Base-by-base conservation (phyloP, 352 stramenopile species). In the Globisporangium irregulare region DNA sequence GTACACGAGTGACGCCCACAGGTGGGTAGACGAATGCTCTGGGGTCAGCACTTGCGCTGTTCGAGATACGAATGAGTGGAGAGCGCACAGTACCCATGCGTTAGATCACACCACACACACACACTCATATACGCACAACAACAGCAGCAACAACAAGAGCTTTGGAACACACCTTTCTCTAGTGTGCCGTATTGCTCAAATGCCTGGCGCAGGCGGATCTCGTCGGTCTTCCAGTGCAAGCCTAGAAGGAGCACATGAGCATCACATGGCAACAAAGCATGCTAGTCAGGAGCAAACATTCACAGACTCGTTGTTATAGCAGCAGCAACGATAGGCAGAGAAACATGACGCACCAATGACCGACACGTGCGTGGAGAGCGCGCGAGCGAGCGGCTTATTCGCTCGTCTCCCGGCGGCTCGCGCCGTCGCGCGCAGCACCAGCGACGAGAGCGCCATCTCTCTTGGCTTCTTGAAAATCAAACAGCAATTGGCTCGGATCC, bases 151-250 rank as follows among this genome's bases (percentile, higher is more conserved):
- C 27, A 60, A 6, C 20, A 32, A 41, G 7, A 25, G 14, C 7
- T 9, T 9, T 60, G 18, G 18, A 22, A 24, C 58, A 57, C 24
- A 87, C 79, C 74, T 67, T 85, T 68, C 56, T 93, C 75, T 8
- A 93, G 72, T 27, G 69, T 82, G 29, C 86, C 86, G 54, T 79
- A 92, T 5, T 24, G 51, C 1, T 64, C 60, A 67, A 93, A 93
- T 25, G 79, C 79, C 61, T 90, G 54, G 6, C 76, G 82, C 63
- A 94, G 66, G 29, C 81, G 81, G 64, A 76, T 85, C 70, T 92
- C 80, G 63, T 94, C 86, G 55, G 86, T 94, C 79, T 91, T 93
- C 85, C 80, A 91, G 74, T 93, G 85, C 62, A 93, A 72, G 65
- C 85, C 85, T 93, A 58, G 18, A 60, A 60, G 22, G 6, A 10